These are phyloP conservation scores for Claviceps monticola DNA, from an alignment of 2,329 filamentous ascomycete species.

Conservation along the genomic window DNA sequence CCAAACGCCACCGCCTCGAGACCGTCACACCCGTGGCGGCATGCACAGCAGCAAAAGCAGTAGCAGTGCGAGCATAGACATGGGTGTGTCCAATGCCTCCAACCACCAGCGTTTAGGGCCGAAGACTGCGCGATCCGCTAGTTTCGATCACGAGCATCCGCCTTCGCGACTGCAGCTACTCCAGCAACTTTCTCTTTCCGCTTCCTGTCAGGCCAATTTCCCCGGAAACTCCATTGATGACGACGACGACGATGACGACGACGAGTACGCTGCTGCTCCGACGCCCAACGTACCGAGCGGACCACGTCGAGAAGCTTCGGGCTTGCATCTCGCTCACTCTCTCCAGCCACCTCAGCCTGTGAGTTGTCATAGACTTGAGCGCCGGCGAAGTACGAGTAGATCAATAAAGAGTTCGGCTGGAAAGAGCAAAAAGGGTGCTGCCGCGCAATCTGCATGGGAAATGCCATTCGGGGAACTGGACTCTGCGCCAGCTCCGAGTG, in stretches of 20 bases:
- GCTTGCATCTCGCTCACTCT: conserved; percentile 18
- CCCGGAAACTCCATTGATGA: conserved; percentile 39
- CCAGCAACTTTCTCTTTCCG: conserved; percentile 12
- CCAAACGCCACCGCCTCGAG: conserved; percentile 27
- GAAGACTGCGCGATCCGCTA: conserved; percentile 48
- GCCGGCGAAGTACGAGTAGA: conserved; percentile 40
- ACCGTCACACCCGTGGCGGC: conserved; percentile 35
- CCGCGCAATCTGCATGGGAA: conserved; percentile 11
- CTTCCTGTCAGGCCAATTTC: conserved; percentile 34
- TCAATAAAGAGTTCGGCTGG: conserved; percentile 38
- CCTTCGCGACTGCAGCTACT: conserved; percentile 7
- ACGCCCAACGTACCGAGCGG: conserved; percentile 74
- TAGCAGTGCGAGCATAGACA: conserved; percentile 51
- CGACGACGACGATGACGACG: conserved; percentile 35
- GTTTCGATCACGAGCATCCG: conserved; percentile 50
- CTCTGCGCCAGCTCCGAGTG: conserved; percentile 42
- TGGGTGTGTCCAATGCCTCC: conserved; percentile 43
- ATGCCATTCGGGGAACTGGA: conserved; percentile 28
- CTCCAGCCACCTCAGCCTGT: conserved; percentile 26
- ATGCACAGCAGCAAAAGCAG: conserved; percentile 64
- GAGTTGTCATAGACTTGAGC: conserved; percentile 29
- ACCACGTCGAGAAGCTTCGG: conserved; percentile 40
- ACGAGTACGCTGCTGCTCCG: conserved; percentile 67
- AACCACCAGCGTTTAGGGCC: conserved; percentile 45
- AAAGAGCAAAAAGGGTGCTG: conserved; percentile 15